Base-by-base conservation (phyloP, 768 basidiomycete genomes). In the Boletus fagicola region DNA sequence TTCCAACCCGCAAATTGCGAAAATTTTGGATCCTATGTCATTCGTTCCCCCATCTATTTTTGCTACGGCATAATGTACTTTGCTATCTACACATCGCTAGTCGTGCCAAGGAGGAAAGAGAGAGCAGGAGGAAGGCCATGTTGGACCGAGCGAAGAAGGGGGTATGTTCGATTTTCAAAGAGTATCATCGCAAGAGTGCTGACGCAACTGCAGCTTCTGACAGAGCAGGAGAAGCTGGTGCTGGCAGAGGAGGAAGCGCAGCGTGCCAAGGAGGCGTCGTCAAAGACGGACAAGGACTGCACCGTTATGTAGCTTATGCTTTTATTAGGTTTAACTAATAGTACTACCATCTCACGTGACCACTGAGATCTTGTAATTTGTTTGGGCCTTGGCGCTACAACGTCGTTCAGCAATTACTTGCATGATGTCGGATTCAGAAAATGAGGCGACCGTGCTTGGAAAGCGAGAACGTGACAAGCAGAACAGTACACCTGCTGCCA, bases 91-190 rank as follows among this genome's bases (percentile, higher is more conserved):
- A 18, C 49, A 61, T 60, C 61, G 26, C 18, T 67, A 90, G 89
- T 62, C 87, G 89, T 22, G 88, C 88, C 42, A 85, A 77, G 73
- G 85, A 84, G 13, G 91, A 93, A 72, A 78, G 81, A 65, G 85
- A 85, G 66, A 91, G 88, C 63, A 78, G 78, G 66, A 69, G 82
- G 58, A 84, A 80, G 70, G 89, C 86, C 3, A 83, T 92, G 83
- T 76, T 81, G 67, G 85, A 80, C 56, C 82, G 90, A 40, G 87
- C 84, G 6, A 80, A 80, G 80, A 92, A 88, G 74, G 90, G 90
- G 61, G 84, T 90, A 72, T 64, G 84, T 77, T 16, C 24, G 26
- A 11, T 10, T 16, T 49, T 31, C 39, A 7, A 24, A 18, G n/a
- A 11, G 22, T 48, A 10, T 16, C 18, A 20, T 33, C 15, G 16